Base-by-base conservation (phyloP, 2,329 filamentous ascomycete species). In the Intubia oerlemansii region DNA sequence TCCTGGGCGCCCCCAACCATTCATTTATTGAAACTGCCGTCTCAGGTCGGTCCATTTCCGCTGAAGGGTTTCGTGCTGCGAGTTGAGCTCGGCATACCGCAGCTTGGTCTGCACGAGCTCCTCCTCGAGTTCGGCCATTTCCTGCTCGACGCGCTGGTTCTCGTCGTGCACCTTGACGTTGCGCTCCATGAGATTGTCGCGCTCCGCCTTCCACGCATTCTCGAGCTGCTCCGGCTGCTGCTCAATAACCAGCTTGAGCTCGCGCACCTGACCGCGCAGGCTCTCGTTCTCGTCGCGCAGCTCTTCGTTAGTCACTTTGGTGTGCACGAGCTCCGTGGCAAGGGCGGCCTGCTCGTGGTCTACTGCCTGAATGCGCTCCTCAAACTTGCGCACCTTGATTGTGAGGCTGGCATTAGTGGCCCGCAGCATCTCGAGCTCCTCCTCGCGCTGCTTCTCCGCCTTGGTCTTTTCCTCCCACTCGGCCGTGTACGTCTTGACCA, bases 111-210 rank as follows among this genome's bases (percentile, higher is more conserved):
- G 69, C 37, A 98, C 85, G 39, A 98, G 57, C 48, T 82, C 72
- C 50, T 84, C 78, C 57, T 95, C 88, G 57, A 95, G 78, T 41
- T 93, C 82, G 5, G 68, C 63, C 63, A 92, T 66, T 43, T 88
- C 79, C 45, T 91, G 85, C 51, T 93, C 84, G 39, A 98, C 55
- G 33, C 62, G 67, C 34, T 77, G 64, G 44, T 95, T 98, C 54
- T 92, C 81, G 41, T 91, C 82, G 44, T 95, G 84, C 7, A 95
- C 84, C 43, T 90, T 81, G 36, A 77, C 66, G 46, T 95, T 95
- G 35, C 82, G 69, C 49, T 81, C 72, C 75, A 95, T 88, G 42
- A 95, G 69, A 30, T 77, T 67, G 31, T 93, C 84, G 53, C 91
- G 84, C 51, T 95, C 85, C 9, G 66, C 64, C 46, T 77, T 70